Conservation (phyloP, 176 grass and related monocot species). For the Oryza meyeriana region DNA sequence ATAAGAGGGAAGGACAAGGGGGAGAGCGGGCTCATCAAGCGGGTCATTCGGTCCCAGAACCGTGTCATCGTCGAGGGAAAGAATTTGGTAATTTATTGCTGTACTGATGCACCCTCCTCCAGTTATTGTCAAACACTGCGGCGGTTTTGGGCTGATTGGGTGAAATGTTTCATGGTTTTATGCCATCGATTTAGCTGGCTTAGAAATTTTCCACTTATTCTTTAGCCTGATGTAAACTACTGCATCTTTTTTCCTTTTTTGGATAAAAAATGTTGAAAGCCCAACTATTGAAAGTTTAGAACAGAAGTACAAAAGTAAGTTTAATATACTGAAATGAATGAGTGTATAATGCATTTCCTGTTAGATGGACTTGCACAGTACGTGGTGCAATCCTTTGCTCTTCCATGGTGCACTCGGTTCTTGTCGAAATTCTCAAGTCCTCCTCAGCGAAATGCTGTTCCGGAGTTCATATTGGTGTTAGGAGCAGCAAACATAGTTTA, state of each 20-base stretch:
- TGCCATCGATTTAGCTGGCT: not conserved
- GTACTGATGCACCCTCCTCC: not conserved
- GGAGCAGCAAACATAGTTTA: not conserved
- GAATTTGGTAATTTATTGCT: conserved; percentile 60
- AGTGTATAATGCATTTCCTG: no score
- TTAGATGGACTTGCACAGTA: no score
- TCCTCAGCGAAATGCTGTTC: not conserved
- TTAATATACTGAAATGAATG: not conserved
- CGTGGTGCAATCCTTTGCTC: not conserved
- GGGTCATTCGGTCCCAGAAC: conserved; percentile 90
- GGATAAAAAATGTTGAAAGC: not conserved
- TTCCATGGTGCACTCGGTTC: not conserved
- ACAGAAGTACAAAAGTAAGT: not conserved
- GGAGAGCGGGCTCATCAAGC: conserved; percentile 77
- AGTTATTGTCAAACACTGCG: not conserved
- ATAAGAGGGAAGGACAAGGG: conserved; percentile 93
- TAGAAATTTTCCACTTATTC: not conserved
- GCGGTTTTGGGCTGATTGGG: not conserved
- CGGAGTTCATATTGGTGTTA: not conserved
- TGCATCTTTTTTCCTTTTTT: not conserved
- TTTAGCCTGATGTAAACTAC: not conserved
- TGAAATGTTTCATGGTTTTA: no score
- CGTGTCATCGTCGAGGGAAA: conserved; percentile 93
- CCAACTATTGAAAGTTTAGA: not conserved
- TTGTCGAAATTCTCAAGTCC: not conserved